A percentile compares a stretch with the other conserved stretches of the same genome.
phyloP scores from a whole-genome alignment of 1,284 basidiomycete species.

The Marasmius sp. region DNA sequence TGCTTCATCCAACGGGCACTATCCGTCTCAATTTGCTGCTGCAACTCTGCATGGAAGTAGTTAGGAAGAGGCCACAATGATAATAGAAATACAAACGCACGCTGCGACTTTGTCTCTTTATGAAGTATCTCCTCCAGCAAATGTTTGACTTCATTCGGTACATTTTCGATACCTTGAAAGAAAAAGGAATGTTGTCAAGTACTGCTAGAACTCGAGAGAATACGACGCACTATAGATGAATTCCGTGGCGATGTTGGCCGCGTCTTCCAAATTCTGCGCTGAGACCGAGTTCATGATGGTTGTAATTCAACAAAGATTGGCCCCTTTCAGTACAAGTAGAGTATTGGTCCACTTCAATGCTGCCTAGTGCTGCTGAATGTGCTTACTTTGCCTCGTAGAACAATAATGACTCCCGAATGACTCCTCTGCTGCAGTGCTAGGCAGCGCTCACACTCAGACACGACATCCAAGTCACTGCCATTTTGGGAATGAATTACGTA shows the following conservation, averaged over 20 bases:
- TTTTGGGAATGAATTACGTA: too few relatives aligned
- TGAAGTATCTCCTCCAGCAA: constrained; percentile 71
- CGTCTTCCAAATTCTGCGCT: constrained; percentile 32
- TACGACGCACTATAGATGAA: constrained; percentile 62
- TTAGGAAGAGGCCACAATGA: background rate
- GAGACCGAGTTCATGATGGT: constrained; percentile 7
- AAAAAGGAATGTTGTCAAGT: background rate
- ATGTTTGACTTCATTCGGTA: constrained; percentile 72
- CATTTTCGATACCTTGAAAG: constrained; percentile 67
- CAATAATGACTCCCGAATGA: too few relatives aligned
- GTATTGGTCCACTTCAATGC: background rate
- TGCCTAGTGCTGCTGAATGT: too few relatives aligned
- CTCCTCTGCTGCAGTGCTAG: too few relatives aligned
- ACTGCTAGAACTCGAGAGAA: background rate
- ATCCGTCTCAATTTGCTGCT: constrained; percentile 55
- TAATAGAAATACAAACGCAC: constrained; percentile 28
- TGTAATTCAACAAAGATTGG: background rate
- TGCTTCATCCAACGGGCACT: constrained; percentile 53
- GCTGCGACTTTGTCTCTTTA: constrained; percentile 53
- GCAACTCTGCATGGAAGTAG: constrained; percentile 41
- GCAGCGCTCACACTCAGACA: too few relatives aligned
- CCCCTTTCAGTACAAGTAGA: background rate
- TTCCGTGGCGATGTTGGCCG: constrained; percentile 66
- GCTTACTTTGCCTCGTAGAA: too few relatives aligned
- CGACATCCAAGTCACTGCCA: too few relatives aligned